Base-by-base conservation (phyloP, 2,329 filamentous ascomycete genomes). In the Uncinocarpus reesii region DNA sequence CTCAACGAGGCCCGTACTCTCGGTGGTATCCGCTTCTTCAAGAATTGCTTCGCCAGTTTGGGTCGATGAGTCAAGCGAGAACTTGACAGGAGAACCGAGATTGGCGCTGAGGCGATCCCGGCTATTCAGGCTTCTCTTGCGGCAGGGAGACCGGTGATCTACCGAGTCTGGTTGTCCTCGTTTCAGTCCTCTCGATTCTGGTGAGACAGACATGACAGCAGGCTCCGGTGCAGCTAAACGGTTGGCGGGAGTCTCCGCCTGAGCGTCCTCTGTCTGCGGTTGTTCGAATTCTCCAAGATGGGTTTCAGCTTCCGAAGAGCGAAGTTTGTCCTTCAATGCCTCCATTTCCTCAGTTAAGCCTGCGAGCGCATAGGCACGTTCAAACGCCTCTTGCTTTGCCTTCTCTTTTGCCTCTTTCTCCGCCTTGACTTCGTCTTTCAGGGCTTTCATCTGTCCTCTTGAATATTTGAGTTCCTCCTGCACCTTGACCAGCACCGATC, bases 351-450 rank as follows among this genome's bases (percentile, higher is more conserved):
- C 69, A 8, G 66, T 67, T 8, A 71, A 58, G 4, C 68, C 66
- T 2, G 69, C 67, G 18, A 72, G 57, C 26, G 69, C 62, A 56
- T 71, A 70, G 6, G 67, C 69, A 26, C 68, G 65, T 55, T 72
- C 70, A 47, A 71, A 71, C 41, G 70, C 66, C 52, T 72, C 69
- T 51, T 71, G 69, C 37, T 65, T 68, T 4, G 68, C 67, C 40
- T 65, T 64, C 24, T 72, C 67, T 53, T 70, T 72, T 21, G 65
- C 60, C 10, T 66, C 61, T 68, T 72, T 63, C 69, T 75, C 62
- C 65, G 61, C 52, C 58, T 74, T 47, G 58, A 76, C 64, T 68
- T 80, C 59, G 60, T 75, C 70, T 58, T 77, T 76, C 18, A 75
- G 62, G 7, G 68, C 62, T 54, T 69, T 73, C 21, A 75, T 60